Base-by-base conservation (phyloP, 1,139 yeast genomes). In the Magnusiomyces sp. region DNA sequence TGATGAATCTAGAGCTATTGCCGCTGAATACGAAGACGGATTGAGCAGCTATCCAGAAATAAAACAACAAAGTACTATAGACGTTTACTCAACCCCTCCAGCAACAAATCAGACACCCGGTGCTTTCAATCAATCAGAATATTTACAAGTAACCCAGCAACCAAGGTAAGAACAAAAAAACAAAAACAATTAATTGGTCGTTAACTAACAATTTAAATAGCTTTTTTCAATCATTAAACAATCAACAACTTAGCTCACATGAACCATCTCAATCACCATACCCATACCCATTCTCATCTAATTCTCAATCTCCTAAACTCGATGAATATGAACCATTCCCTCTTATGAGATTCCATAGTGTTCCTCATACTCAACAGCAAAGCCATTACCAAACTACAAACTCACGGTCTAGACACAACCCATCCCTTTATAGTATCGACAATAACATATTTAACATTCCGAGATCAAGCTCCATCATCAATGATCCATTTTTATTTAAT, bases 1-100 rank as follows among this genome's bases (percentile, higher is more conserved):
- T 39, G 56, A 53, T 37, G 56, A 53, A 46, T 53, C 56, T 11
- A 43, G 56, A 20, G 51, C 47, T 10, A 52, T 53, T 23, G 56
- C 56, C 2, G 45, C 53, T 4, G 56, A 51, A 17, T 53, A 53
- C 43, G 47, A 51, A 40, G 53, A 50, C 9, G 56, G 56, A 23
- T 46, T 50, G 9, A 38, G 40, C 11, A 45, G 44, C 14, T 53
- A 53, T 42, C 53, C 53, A 5, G 48, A 33, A n/a, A 9, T 17
- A 10, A 32, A 13, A 5, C 23, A 31, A 14, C 5, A 34, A 17
- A 9, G 38, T 5, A n/a, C 13, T 34, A 34, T 5, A 14, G n/a
- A 34, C 38, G 5, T 5, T 5, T 34, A 34, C 38, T 34, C 38
- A 5, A n/a, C n/a, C n/a, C n/a, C n/a, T n/a, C n/a, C n/a, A n/a